phyloP scores from a whole-genome alignment of 1,139 yeast species.

The Kurtzmaniella quercitrusa region DNA sequence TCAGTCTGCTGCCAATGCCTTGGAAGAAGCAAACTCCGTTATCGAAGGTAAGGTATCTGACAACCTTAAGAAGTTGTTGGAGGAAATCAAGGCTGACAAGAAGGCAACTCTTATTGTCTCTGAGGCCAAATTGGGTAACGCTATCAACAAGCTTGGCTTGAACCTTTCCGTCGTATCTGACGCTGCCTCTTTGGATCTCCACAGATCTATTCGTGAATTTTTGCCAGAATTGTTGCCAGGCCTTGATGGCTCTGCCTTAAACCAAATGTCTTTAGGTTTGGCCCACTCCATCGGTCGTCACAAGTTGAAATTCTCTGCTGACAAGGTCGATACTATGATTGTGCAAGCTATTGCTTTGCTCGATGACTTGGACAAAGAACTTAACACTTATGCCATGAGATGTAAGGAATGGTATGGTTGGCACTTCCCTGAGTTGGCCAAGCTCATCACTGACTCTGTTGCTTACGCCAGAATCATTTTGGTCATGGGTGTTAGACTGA shows the following conservation, averaged over 20 bases:
- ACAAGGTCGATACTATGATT: constrained; percentile 97
- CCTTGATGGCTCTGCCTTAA: constrained; percentile 74
- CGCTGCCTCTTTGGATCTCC: constrained; percentile 90
- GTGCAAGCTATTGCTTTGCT: constrained; percentile 97
- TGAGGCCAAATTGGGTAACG: constrained; percentile 92
- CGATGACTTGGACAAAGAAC: constrained; percentile 95
- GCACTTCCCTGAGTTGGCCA: constrained; percentile 99
- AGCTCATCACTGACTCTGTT: constrained; percentile 90
- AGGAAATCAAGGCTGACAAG: constrained; percentile 82
- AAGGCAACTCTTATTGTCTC: constrained; percentile 88
- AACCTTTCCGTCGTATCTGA: constrained; percentile 88
- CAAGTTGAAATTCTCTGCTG: constrained; percentile 95
- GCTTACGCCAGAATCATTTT: constrained; percentile 91
- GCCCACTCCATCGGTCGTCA: constrained; percentile 98
- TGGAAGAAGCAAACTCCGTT: constrained; percentile 90
- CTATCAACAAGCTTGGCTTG: constrained; percentile 91
- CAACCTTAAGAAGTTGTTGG: constrained; percentile 71
- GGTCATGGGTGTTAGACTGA: constrained; percentile 92
- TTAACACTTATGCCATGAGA: constrained; percentile 97
- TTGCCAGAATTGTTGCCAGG: constrained; percentile 95
- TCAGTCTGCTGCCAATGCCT: constrained; percentile 89
- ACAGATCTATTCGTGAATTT: constrained; percentile 92
- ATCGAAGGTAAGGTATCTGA: constrained; percentile 93
- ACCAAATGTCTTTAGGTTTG: constrained; percentile 94
- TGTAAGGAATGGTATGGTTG: constrained; percentile 99